A percentile compares a stretch with the other conserved stretches of the same genome.
These are phyloP conservation scores for Podaxis sp. DNA, from an alignment of 768 basidiomycete genomes.

Conservation along the genomic window DNA sequence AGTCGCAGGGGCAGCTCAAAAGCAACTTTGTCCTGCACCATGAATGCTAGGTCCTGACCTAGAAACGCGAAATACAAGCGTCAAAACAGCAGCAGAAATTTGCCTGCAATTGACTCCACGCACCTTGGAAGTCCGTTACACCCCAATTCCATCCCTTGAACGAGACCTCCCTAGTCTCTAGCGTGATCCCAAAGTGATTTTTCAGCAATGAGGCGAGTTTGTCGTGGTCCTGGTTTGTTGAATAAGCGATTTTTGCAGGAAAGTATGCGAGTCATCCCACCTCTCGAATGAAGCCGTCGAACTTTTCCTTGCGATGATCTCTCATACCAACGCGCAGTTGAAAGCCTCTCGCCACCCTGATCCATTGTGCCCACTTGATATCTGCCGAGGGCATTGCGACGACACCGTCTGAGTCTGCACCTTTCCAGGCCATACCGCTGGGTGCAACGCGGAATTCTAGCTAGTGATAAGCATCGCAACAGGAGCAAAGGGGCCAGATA, in stretches of 20 bases:
- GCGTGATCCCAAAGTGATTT: slow-evolving; percentile 80
- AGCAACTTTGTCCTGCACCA: slow-evolving; percentile 81
- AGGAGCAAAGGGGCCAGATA: slow-evolving; percentile 20
- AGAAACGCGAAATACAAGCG: slow-evolving; percentile 4
- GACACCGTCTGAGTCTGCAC: slow-evolving; percentile 62
- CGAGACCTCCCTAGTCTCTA: slow-evolving; percentile 84
- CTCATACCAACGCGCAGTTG: slow-evolving; percentile 85
- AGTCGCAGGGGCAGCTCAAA: slow-evolving; percentile 87
- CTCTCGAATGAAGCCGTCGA: slow-evolving; percentile 92
- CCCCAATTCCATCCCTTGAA: slow-evolving; percentile 99
- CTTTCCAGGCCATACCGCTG: slow-evolving; percentile 95
- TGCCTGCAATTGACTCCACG: background rate
- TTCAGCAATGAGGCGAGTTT: slow-evolving; percentile 78
- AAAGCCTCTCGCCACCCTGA: slow-evolving; percentile 88
- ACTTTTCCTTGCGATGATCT: slow-evolving; percentile 76
- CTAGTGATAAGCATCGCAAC: background rate
- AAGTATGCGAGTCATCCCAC: slow-evolving; percentile 40
- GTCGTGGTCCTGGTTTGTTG: slow-evolving; percentile 77
- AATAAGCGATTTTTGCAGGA: background rate
- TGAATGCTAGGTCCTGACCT: slow-evolving; percentile 93
- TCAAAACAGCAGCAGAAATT: background rate
- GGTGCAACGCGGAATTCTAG: slow-evolving; percentile 84
- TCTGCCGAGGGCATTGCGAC: slow-evolving; percentile 65
- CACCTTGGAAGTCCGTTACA: slow-evolving; percentile 90
- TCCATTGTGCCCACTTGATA: slow-evolving; percentile 90